Base-by-base conservation (phyloP, 257 asterid genomes). In the Verbena officinalis region DNA sequence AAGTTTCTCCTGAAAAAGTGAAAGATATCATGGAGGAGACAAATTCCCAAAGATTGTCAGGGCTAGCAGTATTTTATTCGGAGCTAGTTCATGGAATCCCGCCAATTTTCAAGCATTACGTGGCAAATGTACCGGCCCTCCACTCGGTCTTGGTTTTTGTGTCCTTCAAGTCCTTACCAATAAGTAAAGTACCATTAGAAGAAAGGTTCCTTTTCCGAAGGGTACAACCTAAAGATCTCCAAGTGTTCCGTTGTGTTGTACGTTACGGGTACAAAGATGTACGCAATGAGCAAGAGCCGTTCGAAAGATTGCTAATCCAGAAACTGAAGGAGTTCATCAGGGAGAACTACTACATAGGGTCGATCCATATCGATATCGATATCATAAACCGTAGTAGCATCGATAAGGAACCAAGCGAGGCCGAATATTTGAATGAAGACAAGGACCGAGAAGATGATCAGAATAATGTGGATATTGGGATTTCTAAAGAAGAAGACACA, bases 81-180 rank as follows among this genome's bases (percentile, higher is more conserved):
- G 95, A 82, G 43, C 76, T 87, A 5, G 92, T 84, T 0, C 89
- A 84, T 1, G 95, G 92, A 1, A 87, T 87, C 15, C 91, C 91
- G 1, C 91, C 87, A 0, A 84, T 86, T 10, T 84, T 86, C 84
- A 65, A 62, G 68, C 95, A 84, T 45, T 86, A 81, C 0, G 78
- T 81, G 1, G 78, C 57, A 1, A 84, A 82, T 7, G 87, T 84
- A 0, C 89, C 86, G 0, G 87, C 75, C 1, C 67, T 87, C 7
- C 89, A 84, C 65, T 75, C 86, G 0, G 77, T 80, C 1, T 64
- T 87, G 1, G 75, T 87, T 4, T 82, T 87, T 5, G 92, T 78
- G 0, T 82, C 92, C 9, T 64, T 87, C 65, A 87, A 84, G 30
- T 82, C 83, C 0, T 64, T 87, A 9, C 86, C 84, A 0, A 78